phyloP scores from a whole-genome alignment of 495 filamentous ascomycete species.

The Tuber calosporum region DNA sequence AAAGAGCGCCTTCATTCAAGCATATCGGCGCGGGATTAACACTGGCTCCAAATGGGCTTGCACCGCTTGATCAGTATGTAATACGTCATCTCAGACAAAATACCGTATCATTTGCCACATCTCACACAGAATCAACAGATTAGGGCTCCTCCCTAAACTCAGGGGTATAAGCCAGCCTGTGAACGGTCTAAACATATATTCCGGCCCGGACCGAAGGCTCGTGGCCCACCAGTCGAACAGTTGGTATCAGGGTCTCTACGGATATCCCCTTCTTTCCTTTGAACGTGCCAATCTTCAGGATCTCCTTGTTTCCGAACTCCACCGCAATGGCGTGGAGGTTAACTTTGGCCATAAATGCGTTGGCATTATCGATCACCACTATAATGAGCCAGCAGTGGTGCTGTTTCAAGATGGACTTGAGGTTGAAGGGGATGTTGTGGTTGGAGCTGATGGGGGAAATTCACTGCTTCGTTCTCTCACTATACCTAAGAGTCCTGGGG shows the following conservation, averaged over 20 bases:
- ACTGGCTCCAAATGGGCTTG: conserved; percentile 3
- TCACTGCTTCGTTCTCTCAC: conserved; percentile 15
- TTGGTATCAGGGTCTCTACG: conserved; percentile 4
- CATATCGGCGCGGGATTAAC: conserved; percentile 39
- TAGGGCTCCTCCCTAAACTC: conserved; percentile 17
- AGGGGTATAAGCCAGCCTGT: conserved; percentile 11
- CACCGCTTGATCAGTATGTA: conserved; percentile 7
- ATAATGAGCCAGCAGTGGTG: background rate
- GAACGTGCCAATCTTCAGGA: conserved; percentile 9
- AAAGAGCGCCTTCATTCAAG: conserved; percentile 22
- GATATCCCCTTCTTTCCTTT: conserved; percentile 7
- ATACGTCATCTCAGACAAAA: background rate
- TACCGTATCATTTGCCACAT: background rate
- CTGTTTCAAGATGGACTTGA: conserved; percentile 9
- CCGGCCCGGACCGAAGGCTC: background rate
- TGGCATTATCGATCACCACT: conserved; percentile 2
- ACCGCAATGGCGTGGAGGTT: conserved; percentile 7
- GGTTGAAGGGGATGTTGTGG: conserved; percentile 15
- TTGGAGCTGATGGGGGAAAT: conserved; percentile 18
- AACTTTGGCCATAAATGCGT: conserved; percentile 14
- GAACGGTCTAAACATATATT: conserved; percentile 3
- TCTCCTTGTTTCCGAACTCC: conserved; percentile 15
- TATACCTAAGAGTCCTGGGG: background rate
- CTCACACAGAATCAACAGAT: conserved; percentile 1
- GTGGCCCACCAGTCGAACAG: background rate